These are phyloP conservation scores for Tylopilus sp. DNA, from an alignment of 1,284 basidiomycete species.

Conservation along the genomic window DNA sequence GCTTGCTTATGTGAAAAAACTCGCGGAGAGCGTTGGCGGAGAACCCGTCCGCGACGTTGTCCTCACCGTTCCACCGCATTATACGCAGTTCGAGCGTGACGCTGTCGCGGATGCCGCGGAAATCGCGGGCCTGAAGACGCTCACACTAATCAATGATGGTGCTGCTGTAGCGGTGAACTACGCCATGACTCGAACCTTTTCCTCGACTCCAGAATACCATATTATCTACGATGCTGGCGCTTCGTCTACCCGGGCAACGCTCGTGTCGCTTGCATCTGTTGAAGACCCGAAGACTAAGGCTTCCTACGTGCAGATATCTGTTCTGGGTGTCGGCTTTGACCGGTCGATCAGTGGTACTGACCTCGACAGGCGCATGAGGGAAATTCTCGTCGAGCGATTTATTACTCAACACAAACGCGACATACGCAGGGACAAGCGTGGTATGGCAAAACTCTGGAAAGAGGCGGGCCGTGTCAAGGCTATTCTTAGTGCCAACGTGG, in stretches of 20 bases:
- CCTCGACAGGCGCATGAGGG: constrained; percentile 80
- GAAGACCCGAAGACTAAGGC: constrained; percentile 46
- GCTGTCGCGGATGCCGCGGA: constrained; percentile 89
- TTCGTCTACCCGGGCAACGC: constrained; percentile 80
- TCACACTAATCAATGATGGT: constrained; percentile 90
- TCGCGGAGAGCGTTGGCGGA: constrained; percentile 76
- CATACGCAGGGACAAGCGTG: constrained; percentile 72
- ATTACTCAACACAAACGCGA: constrained; percentile 63
- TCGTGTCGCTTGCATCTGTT: constrained; percentile 76
- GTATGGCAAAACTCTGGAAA: constrained; percentile 91
- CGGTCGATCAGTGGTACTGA: constrained; percentile 75
- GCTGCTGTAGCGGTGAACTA: constrained; percentile 93
- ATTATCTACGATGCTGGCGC: constrained; percentile 95
- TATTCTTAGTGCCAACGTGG: constrained; percentile 90
- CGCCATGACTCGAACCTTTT: constrained; percentile 91
- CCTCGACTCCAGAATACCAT: constrained; percentile 74
- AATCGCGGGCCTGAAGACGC: constrained; percentile 80
- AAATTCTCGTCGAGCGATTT: constrained; percentile 78
- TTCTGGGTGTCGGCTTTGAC: constrained; percentile 80
- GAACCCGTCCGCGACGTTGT: constrained; percentile 81
- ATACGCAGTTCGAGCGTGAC: constrained; percentile 83
- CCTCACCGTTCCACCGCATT: constrained; percentile 85
- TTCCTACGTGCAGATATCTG: constrained; percentile 68
- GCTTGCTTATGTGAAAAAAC: constrained; percentile 82
- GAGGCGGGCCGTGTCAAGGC: constrained; percentile 91